These are phyloP conservation scores for Pulveroboletus sp. DNA, from an alignment of 1,284 basidiomycete species.

Conservation along the genomic window DNA sequence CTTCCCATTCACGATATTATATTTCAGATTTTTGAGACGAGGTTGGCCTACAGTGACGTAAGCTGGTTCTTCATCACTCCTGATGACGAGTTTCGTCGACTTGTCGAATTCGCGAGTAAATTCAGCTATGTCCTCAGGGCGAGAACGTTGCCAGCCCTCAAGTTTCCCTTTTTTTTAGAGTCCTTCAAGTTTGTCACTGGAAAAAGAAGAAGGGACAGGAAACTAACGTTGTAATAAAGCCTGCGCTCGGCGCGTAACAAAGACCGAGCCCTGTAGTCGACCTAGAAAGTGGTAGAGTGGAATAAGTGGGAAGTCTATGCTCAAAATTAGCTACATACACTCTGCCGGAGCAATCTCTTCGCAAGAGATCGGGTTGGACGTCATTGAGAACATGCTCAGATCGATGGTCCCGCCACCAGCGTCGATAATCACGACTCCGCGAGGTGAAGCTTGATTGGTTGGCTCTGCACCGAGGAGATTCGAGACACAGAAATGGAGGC, in stretches of 20 bases:
- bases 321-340: conserved; percentile 28
- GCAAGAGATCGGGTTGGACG: conserved; percentile 18
- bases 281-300: background rate
- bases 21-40: background rate
- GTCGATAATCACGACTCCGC: conserved; percentile 42
- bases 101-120: conserved; percentile 12
- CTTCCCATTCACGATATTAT: conserved; percentile 2
- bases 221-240: conserved; percentile 31
- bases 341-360: conserved; percentile 33
- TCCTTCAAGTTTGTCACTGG: conserved; percentile 15
- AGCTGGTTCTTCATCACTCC: too few species aligned
- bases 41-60: conserved; percentile 4
- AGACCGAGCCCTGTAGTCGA: conserved; percentile 24
- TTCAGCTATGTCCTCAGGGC: conserved; percentile 12
- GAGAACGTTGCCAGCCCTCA: conserved; percentile 21
- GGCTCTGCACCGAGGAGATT: background rate
- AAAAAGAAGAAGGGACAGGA: background rate
- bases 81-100: background rate
- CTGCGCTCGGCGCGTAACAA: conserved; percentile 38
- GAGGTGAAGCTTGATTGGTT: conserved; percentile 20
- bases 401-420: background rate
- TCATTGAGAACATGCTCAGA: conserved; percentile 28
- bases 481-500: too few species aligned
- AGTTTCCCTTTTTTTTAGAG: conserved; percentile 22
- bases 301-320: background rate